These are phyloP conservation scores for Pistacia vera DNA, from an alignment of 345 rosid genomes.

Conservation along the genomic window DNA sequence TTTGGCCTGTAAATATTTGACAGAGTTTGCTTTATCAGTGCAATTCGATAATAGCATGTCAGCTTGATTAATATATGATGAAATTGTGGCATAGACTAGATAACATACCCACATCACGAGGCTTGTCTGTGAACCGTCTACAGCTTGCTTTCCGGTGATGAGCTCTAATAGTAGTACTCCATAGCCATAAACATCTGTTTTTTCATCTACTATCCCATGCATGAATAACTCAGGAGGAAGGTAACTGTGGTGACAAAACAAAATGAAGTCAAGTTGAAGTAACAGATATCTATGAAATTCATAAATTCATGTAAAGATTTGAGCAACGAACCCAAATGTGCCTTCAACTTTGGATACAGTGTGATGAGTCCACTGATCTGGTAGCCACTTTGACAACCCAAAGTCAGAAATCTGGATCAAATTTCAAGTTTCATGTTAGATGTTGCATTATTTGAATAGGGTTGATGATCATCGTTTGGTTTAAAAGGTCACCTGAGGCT, in stretches of 20 bases:
- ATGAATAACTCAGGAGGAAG: constrained; percentile 94
- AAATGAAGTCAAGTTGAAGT: constrained; percentile 12
- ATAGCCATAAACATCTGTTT: constrained; percentile 85
- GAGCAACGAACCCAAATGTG: constrained; percentile 79
- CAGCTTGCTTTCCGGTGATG: constrained; percentile 82
- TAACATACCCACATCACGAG: constrained; percentile 89
- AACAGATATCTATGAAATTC: neutral
- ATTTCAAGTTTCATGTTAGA: neutral
- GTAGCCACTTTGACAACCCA: constrained; percentile 96
- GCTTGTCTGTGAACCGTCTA: constrained; percentile 76
- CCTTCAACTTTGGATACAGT: constrained; percentile 79
- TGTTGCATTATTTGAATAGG: neutral
- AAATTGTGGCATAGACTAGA: constrained; percentile 15
- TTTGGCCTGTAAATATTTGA: constrained; percentile 53
- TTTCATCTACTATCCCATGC: constrained; percentile 95
- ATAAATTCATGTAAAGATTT: constrained; percentile 10
- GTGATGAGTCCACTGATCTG: constrained; percentile 94
- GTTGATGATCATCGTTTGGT: neutral
- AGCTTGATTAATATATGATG: neutral
- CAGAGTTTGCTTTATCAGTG: neutral
- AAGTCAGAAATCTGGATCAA: constrained; percentile 86
- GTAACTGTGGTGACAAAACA: constrained; percentile 43
- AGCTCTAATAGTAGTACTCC: constrained; percentile 89
- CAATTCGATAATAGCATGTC: neutral
- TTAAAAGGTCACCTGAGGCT: constrained; percentile 58